Base-by-base conservation (phyloP, 305 asterid species). In the Galium porrigens region DNA sequence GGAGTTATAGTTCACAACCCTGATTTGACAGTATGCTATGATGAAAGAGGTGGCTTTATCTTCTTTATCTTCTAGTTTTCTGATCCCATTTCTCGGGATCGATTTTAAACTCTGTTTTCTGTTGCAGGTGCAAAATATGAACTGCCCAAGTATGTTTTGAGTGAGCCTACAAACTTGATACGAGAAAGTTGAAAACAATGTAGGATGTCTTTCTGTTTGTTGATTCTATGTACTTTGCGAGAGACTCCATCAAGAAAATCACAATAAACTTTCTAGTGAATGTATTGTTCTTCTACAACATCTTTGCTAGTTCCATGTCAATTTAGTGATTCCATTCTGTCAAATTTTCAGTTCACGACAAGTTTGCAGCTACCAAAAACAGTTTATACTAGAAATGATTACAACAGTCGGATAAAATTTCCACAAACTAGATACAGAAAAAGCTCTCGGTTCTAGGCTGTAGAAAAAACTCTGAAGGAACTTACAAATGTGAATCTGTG, bases 141-240 rank as follows among this genome's bases (percentile, higher is more conserved):
- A 72, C 70, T 89, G 54, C 96, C 96, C 10, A 89, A 77, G 73
- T 89, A 89, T 37, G 96, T 89, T 8, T 68, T 86, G 73, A 89
- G 96, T 64, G 95, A 89, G 82, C 96, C 95, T 5, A 85, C 74
- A 58, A 89, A 89, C 81, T 73, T 84, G 84, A 89, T 89, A 68
- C 82, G 52, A 52, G 76, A 82, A 70, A 66, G 71, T 65, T 83
- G 79, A 84, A 64, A 71, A 15, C 53, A 58, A 57, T 52, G 44
- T 65, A 67, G 11, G 37, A 65, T 34, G 37, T 12, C 52, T 37
- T 6, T 0, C 41, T 46, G 58, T 58, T 72, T 20, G 46, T n/a
- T 52, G 34, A 27, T 56, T 67, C 42, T 32, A 4, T 53, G 68
- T 63, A 64, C 63, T 74, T 69, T 9, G 53, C 36, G 66, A 61